Evolutionary conservation across 139 green algal species (phyloP), one percentile per base, ranked within the genome.

Genomic region (Volvox reticuliferus): DNA sequence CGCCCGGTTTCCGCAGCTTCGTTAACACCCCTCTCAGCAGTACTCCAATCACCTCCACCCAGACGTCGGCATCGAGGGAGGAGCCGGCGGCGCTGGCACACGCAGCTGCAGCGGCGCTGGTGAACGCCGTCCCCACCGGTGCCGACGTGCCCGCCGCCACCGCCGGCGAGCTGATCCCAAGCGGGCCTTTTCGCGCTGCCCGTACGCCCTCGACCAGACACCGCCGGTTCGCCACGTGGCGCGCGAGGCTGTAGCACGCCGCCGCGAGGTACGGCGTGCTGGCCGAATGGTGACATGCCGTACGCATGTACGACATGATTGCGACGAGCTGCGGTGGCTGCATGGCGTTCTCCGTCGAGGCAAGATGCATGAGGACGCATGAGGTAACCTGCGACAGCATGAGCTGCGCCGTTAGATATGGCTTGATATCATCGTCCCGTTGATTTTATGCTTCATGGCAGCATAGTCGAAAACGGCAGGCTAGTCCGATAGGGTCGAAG

Each of bases 151-250:
- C 18, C 30, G 55, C 73, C 13, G 55, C 30, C 13, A 30, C 17
- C 32, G 55, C 73, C n/a, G 19, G 9, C 12, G 55, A 1, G 5
- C 2, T 6, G 26, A 65, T 5, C 9, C 22, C 73, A 37, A 32
- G 50, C 19, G 50, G 71, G 36, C 36, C 32, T 12, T 67, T 67
- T 44, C 26, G 24, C 30, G 55, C 33, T 33, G 86, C 20, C 3
- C 65, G n/a, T 22, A 85, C 55, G 32, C 86, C 86, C 86, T 90
- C 73, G 67, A 90, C 73, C 44, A 90, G 36, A 61, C 55, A 78
- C 32, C 86, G 86, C 0, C 86, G 86, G 86, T 90, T 90, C 50
- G 21, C 55, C 30, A 84, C 75, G 73, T 85, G 86, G 55, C 86
- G 86, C 0, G 30, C 9, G 6, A 90, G 86, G 73, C 55, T 76